Base-by-base conservation (phyloP, 1,139 yeast species). In the Saccharomycopsis hybrid region DNA sequence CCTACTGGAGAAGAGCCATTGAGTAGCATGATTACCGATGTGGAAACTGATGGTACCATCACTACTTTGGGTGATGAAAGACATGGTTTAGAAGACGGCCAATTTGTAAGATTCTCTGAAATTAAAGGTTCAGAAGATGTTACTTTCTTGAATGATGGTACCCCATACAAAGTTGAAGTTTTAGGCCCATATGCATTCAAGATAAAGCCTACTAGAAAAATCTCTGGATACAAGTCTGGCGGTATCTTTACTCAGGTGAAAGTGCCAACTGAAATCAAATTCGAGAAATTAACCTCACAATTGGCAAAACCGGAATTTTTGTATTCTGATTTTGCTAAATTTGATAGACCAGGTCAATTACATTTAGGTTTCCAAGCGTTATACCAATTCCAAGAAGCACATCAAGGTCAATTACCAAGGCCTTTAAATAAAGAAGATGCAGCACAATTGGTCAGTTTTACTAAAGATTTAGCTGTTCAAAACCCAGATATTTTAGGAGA, bases 201-300 rank as follows among this genome's bases (percentile, higher is more conserved):
- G 62, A 79, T 92, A 56, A 79, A 77, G 18, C 67, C 72, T 39
- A 70, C 67, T 2, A 59, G 69, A 29, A 73, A 76, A 47, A 70
- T 78, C 51, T 95, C 95, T 28, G 68, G 73, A 8, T 92, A 89
- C 63, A 66, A 72, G 49, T 82, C 80, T 61, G 96, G 97, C 43
- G 99, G 99, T 55, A 73, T 86, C 50, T 92, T 87, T 70, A 85
- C 89, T 18, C 96, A 94, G 69, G 96, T 90, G 41, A 90, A 90
- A 68, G 80, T 85, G 61, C 97, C 98, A 31, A 68, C 68, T 51
- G 73, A 71, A 35, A 58, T 85, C 40, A 65, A 74, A 2, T 94
- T 85, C 66, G 76, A 85, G 64, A 68, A 85, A 9, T 74, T 92
- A 55, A 62, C 69, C 47, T 72, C 77, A 48, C 95, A 87, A 63